Evolutionary conservation across 192 early-diverging fungal species (phyloP).

Genomic region (Umbelopsis ramanniana): DNA sequence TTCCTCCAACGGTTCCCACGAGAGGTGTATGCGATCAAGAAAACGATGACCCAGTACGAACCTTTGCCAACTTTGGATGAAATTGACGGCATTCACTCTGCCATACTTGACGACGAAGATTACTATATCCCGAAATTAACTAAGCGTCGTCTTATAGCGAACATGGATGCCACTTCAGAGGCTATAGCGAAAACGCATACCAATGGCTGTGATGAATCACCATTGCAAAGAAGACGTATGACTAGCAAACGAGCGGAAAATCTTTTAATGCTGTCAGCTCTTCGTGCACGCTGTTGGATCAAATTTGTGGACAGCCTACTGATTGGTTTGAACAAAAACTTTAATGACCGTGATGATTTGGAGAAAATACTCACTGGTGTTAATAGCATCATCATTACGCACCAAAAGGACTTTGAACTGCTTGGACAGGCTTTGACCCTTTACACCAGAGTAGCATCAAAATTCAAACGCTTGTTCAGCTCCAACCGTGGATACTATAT

Average conservation of each 20-base stretch:
- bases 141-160: neutral
- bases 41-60: slow-evolving; percentile 49
- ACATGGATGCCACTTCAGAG: neutral
- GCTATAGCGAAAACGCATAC: neutral
- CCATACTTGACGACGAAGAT: slow-evolving; percentile 23
- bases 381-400: slow-evolving; percentile 53
- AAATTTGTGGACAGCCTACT: slow-evolving; percentile 55
- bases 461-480: slow-evolving; percentile 55
- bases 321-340: slow-evolving; percentile 53
- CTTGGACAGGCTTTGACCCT: slow-evolving; percentile 54
- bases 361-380: slow-evolving; percentile 52
- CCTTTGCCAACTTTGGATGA: slow-evolving; percentile 30
- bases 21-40: slow-evolving; percentile 55
- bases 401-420: slow-evolving; percentile 53
- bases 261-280: slow-evolving; percentile 40
- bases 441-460: slow-evolving; percentile 50
- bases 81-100: slow-evolving; percentile 4
- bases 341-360: slow-evolving; percentile 53
- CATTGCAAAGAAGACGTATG: neutral
- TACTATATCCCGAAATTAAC: slow-evolving; percentile 46
- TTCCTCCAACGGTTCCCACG: slow-evolving; percentile 53
- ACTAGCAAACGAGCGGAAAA: slow-evolving; percentile 28
- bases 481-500: slow-evolving; percentile 56
- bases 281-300: slow-evolving; percentile 57
- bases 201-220: neutral